Evolutionary conservation across 345 rosid genomes (phyloP), one percentile per base, ranked within the genome.

Genomic region (Euphorbia pulcherrima): DNA sequence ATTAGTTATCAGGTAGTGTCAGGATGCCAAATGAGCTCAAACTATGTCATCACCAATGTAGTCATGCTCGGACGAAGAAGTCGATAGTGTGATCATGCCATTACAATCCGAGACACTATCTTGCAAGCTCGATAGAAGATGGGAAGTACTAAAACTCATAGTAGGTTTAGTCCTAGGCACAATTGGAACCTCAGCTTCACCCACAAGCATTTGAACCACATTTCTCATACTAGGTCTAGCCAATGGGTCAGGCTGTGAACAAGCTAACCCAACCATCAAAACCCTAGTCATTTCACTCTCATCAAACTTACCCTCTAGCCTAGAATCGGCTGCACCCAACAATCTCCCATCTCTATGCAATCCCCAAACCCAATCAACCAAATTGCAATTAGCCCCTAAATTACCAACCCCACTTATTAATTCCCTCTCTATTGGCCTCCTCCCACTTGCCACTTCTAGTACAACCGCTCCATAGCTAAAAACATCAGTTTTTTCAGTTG

Each of bases 321-420:
- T 85, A 0, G 79, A 75, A 64, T 95, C 99, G 0, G 87, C 94
- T 4, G 97, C 93, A 35, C 68, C 70, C 48, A 88, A 62, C 46
- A 95, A 68, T 69, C 82, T 79, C 24, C 89, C 97, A 67, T 90
- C 97, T 57, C 92, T 80, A 79, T 92, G 92, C 73, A 92, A 76
- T 23, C 87, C 78, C 99, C 99, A 92, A 26, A 90, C 97, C 99
- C 99, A 95, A 57, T 92, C 97, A 41, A 95, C 99, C 76, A 95
- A 80, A 78, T 90, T 95, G 66, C 87, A 76, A 24, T 75, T 80
- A 11, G 65, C 75, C 11, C 85, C 86, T 0, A 56, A 80, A 73
- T 80, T 80, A 2, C 81, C 76, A 11, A 44, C 72, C 1, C 72
- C 77, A 0, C 21, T 77, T 5, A 77, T 8, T 11, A 44, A 6